Evolutionary conservation across 2,329 filamentous ascomycete genomes (phyloP).

Genomic region (Colletotrichum sidae): DNA sequence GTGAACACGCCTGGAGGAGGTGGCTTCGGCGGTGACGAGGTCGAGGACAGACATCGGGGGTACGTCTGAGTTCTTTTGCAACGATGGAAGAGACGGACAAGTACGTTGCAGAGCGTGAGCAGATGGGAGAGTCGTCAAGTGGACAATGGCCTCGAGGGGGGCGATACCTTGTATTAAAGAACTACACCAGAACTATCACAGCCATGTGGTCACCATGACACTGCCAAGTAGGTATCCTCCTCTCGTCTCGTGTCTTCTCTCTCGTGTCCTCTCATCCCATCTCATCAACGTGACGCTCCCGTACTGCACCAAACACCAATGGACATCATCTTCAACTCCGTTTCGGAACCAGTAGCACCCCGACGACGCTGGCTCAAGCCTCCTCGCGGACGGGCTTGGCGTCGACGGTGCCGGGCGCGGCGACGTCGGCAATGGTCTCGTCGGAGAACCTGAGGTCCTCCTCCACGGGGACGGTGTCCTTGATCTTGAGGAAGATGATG

Average conservation of each 20-base stretch:
- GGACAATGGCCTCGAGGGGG: too few relatives aligned
- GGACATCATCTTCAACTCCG: too few relatives aligned
- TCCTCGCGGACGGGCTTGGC: conserved; percentile 21
- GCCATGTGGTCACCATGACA: not conserved
- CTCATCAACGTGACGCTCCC: not conserved
- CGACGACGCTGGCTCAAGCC: not conserved
- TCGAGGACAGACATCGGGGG: conserved; percentile 27
- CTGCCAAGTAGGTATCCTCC: conserved; percentile 18
- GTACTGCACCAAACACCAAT: conserved; percentile 17
- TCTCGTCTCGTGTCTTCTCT: conserved; percentile 1
- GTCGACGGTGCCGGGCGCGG: conserved; percentile 41
- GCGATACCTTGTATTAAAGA: too few relatives aligned
- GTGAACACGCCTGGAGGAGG: conserved; percentile 51
- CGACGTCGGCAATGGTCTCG: conserved; percentile 81
- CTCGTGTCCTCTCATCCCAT: too few relatives aligned
- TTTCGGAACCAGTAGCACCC: not conserved
- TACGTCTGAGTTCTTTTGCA: conserved; percentile 12
- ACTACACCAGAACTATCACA: not conserved
- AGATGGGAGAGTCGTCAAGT: too few relatives aligned
- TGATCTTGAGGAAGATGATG: conserved; percentile 81
- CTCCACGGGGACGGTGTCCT: conserved; percentile 83
- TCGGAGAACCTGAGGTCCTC: conserved; percentile 88
- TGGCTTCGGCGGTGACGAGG: conserved; percentile 41
- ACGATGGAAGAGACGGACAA: not conserved
- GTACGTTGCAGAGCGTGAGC: too few relatives aligned